phyloP scores from a whole-genome alignment of 2,329 filamentous ascomycete genomes.

The Myotisia sp. region DNA sequence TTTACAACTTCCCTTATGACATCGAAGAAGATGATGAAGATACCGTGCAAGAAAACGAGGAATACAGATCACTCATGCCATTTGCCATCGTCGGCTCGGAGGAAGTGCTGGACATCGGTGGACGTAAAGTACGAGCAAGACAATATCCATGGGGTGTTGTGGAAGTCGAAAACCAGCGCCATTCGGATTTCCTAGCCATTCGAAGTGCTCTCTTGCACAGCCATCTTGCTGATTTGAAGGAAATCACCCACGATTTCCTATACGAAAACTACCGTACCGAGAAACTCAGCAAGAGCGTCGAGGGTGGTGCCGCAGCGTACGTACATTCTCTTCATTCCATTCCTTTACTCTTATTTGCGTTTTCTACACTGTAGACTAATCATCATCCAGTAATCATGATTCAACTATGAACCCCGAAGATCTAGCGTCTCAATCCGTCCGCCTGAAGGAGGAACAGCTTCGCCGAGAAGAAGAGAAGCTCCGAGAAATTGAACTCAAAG shows the following conservation, averaged over 20 bases:
- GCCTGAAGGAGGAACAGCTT: slow-evolving; percentile 98
- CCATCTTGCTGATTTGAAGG: slow-evolving; percentile 95
- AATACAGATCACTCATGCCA: slow-evolving; percentile 92
- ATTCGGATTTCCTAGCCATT: slow-evolving; percentile 96
- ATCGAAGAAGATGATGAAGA: slow-evolving; percentile 99
- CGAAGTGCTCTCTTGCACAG: slow-evolving; percentile 92
- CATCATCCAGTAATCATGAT: slow-evolving; percentile 9
- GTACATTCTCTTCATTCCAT: slow-evolving; percentile 29
- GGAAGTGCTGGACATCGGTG: slow-evolving; percentile 85
- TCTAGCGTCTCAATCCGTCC: slow-evolving; percentile 88
- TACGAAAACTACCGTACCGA: slow-evolving; percentile 99
- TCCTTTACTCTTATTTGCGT: not conserved
- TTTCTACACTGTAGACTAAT: slow-evolving; percentile 6
- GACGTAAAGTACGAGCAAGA: slow-evolving; percentile 78
- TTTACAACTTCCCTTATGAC: slow-evolving; percentile 99
- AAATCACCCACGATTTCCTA: slow-evolving; percentile 98
- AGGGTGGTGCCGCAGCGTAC: slow-evolving; percentile 75
- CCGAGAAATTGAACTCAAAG: slow-evolving; percentile 97
- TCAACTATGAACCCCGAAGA: slow-evolving; percentile 53
- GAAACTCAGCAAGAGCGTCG: slow-evolving; percentile 99
- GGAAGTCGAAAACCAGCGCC: slow-evolving; percentile 96
- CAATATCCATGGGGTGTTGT: slow-evolving; percentile 99
- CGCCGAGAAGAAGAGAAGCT: slow-evolving; percentile 99
- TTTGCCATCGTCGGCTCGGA: slow-evolving; percentile 98
- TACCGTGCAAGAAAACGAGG: slow-evolving; percentile 96